A percentile compares a stretch with the other conserved stretches of the same genome.
phyloP scores from a whole-genome alignment of 805 yeast genomes.

The Komagataella mondaviorum region DNA sequence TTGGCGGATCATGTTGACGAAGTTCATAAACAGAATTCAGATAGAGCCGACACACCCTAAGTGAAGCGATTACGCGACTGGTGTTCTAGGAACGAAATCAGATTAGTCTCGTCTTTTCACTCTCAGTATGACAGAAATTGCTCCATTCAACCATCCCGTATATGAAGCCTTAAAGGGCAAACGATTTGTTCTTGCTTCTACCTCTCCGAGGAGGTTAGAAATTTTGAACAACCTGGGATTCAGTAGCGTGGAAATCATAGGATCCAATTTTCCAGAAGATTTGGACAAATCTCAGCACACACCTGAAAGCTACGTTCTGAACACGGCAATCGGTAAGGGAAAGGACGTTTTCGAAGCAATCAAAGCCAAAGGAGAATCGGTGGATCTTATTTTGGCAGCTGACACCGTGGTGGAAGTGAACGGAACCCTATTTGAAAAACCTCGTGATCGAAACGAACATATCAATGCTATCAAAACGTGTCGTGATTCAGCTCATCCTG shows the following conservation, averaged over 20 bases:
- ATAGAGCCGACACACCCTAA: not conserved
- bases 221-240: conserved; percentile 53
- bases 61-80: not conserved
- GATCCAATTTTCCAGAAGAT: conserved; percentile 70
- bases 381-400: conserved; percentile 30
- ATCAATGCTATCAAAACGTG: conserved; percentile 33
- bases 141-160: conserved; percentile 18
- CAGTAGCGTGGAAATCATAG: conserved; percentile 26
- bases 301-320: conserved; percentile 47
- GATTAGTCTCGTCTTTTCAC: conserved; percentile 13
- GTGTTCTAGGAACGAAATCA: conserved; percentile 11
- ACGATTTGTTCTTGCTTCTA: conserved; percentile 58
- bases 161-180: conserved; percentile 10
- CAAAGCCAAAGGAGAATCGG: conserved; percentile 4
- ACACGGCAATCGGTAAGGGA: conserved; percentile 62
- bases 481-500: conserved; percentile 28
- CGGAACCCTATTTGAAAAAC: conserved; percentile 67
- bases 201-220: conserved; percentile 70
- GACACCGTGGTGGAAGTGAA: conserved; percentile 65
- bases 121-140: conserved; percentile 1
- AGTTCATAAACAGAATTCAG: not conserved
- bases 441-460: conserved; percentile 38
- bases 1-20: not conserved
- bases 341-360: conserved; percentile 40
- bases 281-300: conserved; percentile 37